Conservation (phyloP, 208 protist genomes). For the Leishmania lainsoni region DNA sequence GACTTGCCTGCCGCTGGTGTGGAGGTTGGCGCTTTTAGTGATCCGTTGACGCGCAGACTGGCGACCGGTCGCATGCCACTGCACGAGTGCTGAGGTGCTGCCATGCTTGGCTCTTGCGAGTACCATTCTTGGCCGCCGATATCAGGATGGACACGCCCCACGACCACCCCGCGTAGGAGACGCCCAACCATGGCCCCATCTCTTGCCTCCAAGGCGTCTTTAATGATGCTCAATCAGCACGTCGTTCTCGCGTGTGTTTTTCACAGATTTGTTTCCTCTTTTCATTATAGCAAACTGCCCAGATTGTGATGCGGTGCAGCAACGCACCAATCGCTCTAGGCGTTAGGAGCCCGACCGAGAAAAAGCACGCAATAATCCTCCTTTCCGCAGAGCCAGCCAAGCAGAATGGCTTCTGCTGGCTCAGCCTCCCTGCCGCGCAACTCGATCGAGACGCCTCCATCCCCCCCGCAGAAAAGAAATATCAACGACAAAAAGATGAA, state of each 20-base stretch:
- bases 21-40: constrained; percentile 27
- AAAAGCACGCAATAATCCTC: not conserved
- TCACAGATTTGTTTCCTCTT: not conserved
- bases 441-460: not conserved
- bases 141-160: no score
- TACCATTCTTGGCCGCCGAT: no score
- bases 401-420: not conserved
- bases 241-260: no score
- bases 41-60: constrained; percentile 44
- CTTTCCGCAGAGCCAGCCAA: not conserved
- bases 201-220: no score
- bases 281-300: not conserved
- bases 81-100: not conserved
- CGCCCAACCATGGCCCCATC: no score
- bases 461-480: not conserved
- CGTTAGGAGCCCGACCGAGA: not conserved
- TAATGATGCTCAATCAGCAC: no score
- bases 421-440: not conserved
- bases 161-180: no score
- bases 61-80: constrained; percentile 42
- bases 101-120: no score
- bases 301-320: not conserved
- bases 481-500: not conserved
- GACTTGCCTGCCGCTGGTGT: constrained; percentile 37
- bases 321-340: not conserved